phyloP scores from a whole-genome alignment of 1,284 basidiomycete species.

The Rhodotorula sp. region DNA sequence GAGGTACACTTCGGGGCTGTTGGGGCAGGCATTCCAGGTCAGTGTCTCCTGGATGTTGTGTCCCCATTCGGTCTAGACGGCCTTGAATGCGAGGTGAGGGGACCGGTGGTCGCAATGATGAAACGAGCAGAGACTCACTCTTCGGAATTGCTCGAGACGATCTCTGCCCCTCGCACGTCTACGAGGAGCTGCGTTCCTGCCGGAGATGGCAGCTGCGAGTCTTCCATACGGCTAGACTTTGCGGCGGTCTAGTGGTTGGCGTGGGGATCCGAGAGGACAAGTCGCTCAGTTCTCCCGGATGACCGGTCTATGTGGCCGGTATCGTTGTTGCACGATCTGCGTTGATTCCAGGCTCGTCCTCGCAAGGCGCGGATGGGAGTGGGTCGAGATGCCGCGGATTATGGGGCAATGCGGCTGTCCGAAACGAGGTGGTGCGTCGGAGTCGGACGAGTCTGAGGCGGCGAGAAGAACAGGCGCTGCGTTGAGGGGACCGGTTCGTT shows the following conservation, averaged over 20 bases:
- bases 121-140: slow-evolving; percentile 51
- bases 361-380: too few species aligned
- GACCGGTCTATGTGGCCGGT: too few species aligned
- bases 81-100: slow-evolving; percentile 78
- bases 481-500: too few species aligned
- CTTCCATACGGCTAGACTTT: slow-evolving; percentile 22
- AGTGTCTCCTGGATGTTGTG: neutral
- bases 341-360: too few species aligned
- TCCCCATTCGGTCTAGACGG: too few species aligned
- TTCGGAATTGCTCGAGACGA: slow-evolving; percentile 54
- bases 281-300: too few species aligned
- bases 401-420: neutral
- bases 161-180: slow-evolving; percentile 40
- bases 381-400: neutral
- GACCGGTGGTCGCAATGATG: slow-evolving; percentile 2
- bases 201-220: slow-evolving; percentile 36
- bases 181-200: slow-evolving; percentile 37
- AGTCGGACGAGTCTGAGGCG: neutral
- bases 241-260: too few species aligned
- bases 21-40: fast-evolving
- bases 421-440: neutral
- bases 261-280: too few species aligned
- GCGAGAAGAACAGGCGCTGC: too few species aligned
- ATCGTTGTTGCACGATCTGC: too few species aligned
- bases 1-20: slow-evolving; percentile 78